Conservation (phyloP, 345 rosid genomes). For the Melaleuca alternifolia region DNA sequence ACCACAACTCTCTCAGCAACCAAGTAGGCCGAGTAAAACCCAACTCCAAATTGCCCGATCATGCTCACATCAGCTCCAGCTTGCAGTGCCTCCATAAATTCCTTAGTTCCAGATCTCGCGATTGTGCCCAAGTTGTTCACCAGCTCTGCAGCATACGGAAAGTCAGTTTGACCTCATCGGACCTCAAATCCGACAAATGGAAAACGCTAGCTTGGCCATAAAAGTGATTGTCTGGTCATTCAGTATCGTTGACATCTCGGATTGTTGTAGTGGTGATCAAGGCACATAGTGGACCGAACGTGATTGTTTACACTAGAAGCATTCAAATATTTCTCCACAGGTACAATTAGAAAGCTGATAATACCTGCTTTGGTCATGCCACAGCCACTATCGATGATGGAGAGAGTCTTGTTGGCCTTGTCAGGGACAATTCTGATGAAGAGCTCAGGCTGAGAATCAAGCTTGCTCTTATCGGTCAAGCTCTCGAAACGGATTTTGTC, state of each 20-base stretch:
- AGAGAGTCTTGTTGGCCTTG: constrained; percentile 28
- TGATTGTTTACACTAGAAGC: background rate
- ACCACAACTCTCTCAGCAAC: constrained; percentile 45
- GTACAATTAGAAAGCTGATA: background rate
- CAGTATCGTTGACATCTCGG: background rate
- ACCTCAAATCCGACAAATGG: background rate
- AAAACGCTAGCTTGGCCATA: background rate
- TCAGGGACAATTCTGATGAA: constrained; percentile 50
- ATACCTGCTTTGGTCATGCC: constrained; percentile 58
- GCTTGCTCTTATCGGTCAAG: constrained; percentile 46
- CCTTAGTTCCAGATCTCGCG: constrained; percentile 51
- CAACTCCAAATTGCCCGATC: constrained; percentile 57
- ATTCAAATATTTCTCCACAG: background rate
- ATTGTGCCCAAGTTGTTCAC: constrained; percentile 55
- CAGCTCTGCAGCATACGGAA: constrained; percentile 15
- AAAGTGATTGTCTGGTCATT: background rate
- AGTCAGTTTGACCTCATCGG: background rate
- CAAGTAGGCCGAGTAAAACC: constrained; percentile 45
- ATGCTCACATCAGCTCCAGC: constrained; percentile 53
- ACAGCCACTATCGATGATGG: constrained; percentile 36
- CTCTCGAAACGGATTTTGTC: constrained; percentile 47
- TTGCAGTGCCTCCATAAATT: constrained; percentile 49
- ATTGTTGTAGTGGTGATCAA: background rate
- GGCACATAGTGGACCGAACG: background rate
- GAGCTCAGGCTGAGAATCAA: constrained; percentile 40